Evolutionary conservation across 2,329 filamentous ascomycete species (phyloP), one percentile per base, ranked within the genome.

Genomic region (Triangularia verruculosa): DNA sequence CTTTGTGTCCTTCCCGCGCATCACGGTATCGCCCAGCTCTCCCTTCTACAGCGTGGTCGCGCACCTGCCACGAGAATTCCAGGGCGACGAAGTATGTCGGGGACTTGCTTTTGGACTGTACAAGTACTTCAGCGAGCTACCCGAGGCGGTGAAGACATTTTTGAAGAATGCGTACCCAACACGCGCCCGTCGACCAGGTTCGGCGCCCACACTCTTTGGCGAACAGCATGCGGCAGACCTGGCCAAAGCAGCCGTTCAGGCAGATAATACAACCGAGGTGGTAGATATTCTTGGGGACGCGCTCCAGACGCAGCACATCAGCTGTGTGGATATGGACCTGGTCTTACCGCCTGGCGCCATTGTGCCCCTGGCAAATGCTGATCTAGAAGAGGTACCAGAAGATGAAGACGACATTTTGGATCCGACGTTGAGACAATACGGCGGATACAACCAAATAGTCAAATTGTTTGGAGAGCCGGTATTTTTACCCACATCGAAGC

Each of bases 161-260:
- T 83, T 96, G 75, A 86, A 82, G 69, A 82, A 82, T 70, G 77
- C 80, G 39, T 86, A 85, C 68, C 82, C 83, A 39, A 80, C 82
- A 13, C 77, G 82, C 70, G 81, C 81, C 22, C 82, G 84, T 63
- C 81, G 85, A 58, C 86, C 89, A 4, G 85, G 86, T 47, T 89
- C 87, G 51, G 83, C 85, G 1, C 86, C 89, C 20, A 81, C 83
- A 52, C 82, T 97, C 64, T 98, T 98, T 76, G 86, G 90, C 67
- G 93, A 97, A 74, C 89, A 94, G 76, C 95, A 99, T 83, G 93
- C 94, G 20, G 95, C 93, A 52, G 91, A 96, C 72, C 79, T 99
- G 64, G 93, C 94, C 59, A 89, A 90, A 75, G 86, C 87, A 58
- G 95, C 98, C 89, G 84, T 88, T 67, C 89, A 85, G 78, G 89